Evolutionary conservation across 108 stramenopile species (phyloP).

Genomic region (Mayamaea pseudoterrestris): DNA sequence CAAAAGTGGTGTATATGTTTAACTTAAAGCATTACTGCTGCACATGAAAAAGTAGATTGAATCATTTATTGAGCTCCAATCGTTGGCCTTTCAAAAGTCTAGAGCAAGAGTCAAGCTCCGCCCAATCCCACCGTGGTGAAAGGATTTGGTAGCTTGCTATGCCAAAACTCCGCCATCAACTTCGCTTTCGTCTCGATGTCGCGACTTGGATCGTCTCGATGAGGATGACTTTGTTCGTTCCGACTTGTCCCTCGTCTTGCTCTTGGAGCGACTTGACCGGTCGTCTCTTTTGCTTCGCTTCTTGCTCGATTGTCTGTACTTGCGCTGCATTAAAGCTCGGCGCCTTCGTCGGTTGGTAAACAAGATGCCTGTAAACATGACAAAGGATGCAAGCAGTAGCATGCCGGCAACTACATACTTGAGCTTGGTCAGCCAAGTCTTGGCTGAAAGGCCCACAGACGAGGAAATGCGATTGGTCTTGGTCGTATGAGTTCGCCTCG

Average conservation of each 20-base stretch:
- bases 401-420: slow-evolving; percentile 77
- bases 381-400: slow-evolving; percentile 56
- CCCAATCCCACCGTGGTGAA: no score
- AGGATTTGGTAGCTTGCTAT: no score
- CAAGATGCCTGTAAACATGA: slow-evolving; percentile 83
- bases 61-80: no score
- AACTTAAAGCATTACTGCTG: no score
- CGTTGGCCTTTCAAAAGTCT: no score
- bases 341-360: slow-evolving; percentile 76
- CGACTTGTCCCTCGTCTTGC: neutral
- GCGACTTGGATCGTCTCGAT: neutral
- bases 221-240: no score
- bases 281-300: slow-evolving; percentile 5
- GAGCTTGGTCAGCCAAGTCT: slow-evolving; percentile 55
- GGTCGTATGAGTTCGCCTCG: slow-evolving; percentile 8
- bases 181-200: neutral
- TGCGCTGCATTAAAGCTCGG: slow-evolving; percentile 81
- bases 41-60: no score
- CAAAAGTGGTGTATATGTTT: no score
- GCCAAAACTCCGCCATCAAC: no score
- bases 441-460: slow-evolving; percentile 18
- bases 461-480: slow-evolving; percentile 2
- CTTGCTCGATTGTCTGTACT: slow-evolving; percentile 43
- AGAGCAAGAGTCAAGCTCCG: no score
- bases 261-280: neutral